Base-by-base conservation (phyloP, 1,139 yeast genomes). In the Nakaseomyces nivariensis region DNA sequence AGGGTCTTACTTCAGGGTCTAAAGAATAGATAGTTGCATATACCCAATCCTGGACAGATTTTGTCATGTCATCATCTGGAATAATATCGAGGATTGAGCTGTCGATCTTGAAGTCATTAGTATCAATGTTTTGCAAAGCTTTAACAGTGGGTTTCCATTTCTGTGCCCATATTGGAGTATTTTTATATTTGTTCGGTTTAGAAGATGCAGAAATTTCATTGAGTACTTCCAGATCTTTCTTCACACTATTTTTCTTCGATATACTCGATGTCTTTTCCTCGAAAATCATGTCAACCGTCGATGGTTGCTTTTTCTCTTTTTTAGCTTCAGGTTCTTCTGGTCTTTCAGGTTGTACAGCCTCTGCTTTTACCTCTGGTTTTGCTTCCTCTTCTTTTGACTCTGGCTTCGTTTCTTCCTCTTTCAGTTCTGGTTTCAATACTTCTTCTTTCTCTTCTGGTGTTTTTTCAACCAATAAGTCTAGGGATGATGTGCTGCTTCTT, bases 31-130 rank as follows among this genome's bases (percentile, higher is more conserved):
- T 74, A 55, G 85, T 84, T 31, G 95, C 90, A 72, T 84, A 89
- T 5, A 89, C 75, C 97, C 97, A 89, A 58, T 85, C 88, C 13
- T 95, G 86, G 5, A 89, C 80, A 40, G 87, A 79, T 59, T 92
- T 77, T 4, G 92, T 85, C 48, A 87, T 72, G 58, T 88, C 92
- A 57, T 87, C 88, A 47, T 86, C 84, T 1, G 97, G 97, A 29
- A 83, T 78, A 1, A 81, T 72, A 9, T 88, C 88, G 1, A 88
- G 78, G 25, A 87, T 75, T 31, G 85, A 80, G 51, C 63, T 58
- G 49, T 68, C 71, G 11, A 68, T 56, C 46, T 63, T 61, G 17
- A 62, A 56, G 49, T 63, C 63, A 22, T 59, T 60, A 22, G 58
- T 56, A 49, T 62, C 63, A 36, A 64, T 61, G 44, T 55, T 61